phyloP scores from a whole-genome alignment of 257 asterid species.

The Ocimum tenuiflorum region DNA sequence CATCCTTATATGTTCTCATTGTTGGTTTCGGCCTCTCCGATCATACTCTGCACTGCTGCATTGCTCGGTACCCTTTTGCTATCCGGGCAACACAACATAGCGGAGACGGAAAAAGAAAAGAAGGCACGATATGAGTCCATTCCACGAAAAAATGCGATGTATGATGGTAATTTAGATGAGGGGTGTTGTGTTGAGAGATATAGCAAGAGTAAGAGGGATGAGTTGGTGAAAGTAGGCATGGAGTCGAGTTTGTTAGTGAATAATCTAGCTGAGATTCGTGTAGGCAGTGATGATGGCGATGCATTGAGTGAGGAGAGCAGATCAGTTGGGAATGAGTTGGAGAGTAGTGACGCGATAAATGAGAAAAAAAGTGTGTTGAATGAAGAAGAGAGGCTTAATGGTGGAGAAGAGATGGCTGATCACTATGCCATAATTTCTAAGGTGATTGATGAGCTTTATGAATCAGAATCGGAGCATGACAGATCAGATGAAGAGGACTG shows the following conservation, averaged over 20 bases:
- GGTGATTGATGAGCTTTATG: conserved; percentile 35
- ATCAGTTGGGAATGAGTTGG: conserved; percentile 13
- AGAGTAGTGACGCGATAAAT: neutral
- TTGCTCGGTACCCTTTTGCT: conserved; percentile 81
- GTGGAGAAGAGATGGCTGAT: conserved; percentile 28
- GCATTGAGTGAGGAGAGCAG: conserved; percentile 21
- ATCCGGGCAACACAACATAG: conserved; percentile 58
- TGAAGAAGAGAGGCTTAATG: conserved; percentile 3
- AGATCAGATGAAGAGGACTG: conserved; percentile 43
- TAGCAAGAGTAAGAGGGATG: conserved; percentile 25
- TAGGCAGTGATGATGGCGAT: conserved; percentile 18
- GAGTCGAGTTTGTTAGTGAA: conserved; percentile 1
- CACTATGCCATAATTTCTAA: conserved; percentile 27
- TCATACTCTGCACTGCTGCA: conserved; percentile 64
- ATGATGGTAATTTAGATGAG: conserved; percentile 29
- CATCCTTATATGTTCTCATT: conserved; percentile 63
- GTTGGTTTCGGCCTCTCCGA: conserved; percentile 70
- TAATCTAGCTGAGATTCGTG: conserved; percentile 20
- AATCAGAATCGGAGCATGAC: conserved; percentile 36
- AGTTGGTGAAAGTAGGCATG: conserved; percentile 14
- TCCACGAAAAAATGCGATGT: conserved; percentile 27
- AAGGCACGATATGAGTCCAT: conserved; percentile 25
- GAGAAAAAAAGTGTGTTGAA: conserved; percentile 6
- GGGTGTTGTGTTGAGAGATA: conserved; percentile 30
- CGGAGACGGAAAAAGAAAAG: conserved; percentile 49